These are phyloP conservation scores for Dothideomycetes sp. DNA, from an alignment of 2,329 filamentous ascomycete species.

Conservation along the genomic window DNA sequence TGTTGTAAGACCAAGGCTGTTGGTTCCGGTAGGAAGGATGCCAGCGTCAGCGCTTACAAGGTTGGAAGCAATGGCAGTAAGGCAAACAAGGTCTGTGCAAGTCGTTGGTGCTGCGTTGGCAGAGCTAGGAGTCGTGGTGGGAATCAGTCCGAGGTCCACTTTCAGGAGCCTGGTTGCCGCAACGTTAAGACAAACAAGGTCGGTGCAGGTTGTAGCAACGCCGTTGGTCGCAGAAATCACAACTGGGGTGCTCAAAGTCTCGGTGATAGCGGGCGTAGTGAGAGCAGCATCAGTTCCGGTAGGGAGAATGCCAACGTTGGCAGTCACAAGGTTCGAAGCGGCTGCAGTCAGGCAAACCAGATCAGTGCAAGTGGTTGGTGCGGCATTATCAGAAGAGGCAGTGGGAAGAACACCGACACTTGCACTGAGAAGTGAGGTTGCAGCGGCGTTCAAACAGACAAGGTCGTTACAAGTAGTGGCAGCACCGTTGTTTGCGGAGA, in stretches of 20 bases:
- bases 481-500: neutral
- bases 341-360: neutral
- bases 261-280: neutral
- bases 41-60: neutral
- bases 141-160: neutral
- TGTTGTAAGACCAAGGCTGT: too few relatives aligned
- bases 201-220: neutral
- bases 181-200: neutral
- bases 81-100: neutral
- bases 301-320: neutral
- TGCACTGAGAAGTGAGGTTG: neutral
- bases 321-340: neutral
- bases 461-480: slow-evolving; percentile 2
- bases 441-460: neutral
- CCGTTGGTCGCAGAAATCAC: slow-evolving; percentile 2
- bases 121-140: too few relatives aligned
- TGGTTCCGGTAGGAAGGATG: neutral
- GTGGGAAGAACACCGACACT: neutral
- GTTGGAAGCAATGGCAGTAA: neutral
- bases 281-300: neutral
- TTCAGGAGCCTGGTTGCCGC: neutral
- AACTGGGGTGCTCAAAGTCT: neutral
- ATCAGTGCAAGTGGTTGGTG: neutral
- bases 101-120: too few relatives aligned
- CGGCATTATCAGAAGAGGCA: neutral